Evolutionary conservation across 2,329 filamentous ascomycete genomes (phyloP).

Genomic region (Xylaria sp.): DNA sequence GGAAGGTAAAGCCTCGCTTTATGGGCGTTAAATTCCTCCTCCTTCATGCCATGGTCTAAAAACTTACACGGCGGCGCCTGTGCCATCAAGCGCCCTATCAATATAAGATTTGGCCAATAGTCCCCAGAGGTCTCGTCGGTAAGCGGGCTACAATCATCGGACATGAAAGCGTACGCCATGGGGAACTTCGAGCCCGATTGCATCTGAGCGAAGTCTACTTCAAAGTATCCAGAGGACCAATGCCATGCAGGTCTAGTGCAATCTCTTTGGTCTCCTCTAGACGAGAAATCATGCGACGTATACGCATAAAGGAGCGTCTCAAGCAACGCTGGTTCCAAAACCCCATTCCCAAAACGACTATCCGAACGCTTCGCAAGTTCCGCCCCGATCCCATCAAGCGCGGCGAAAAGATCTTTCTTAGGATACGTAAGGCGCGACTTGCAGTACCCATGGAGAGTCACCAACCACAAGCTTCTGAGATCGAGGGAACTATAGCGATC

Average conservation of each 20-base stretch:
- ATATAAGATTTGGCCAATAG: conserved; percentile 1
- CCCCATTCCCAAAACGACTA: background rate
- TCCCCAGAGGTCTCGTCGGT: background rate
- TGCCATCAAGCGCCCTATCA: conserved; percentile 5
- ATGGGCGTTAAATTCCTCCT: background rate
- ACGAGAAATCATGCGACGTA: too few relatives aligned
- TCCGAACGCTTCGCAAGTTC: background rate
- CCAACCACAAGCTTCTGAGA: background rate
- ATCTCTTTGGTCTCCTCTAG: background rate
- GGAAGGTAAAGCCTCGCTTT: background rate
- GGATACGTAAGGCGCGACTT: background rate
- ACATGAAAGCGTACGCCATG: conserved; percentile 15
- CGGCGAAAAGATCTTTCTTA: conserved; percentile 1
- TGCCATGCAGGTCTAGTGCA: conserved; percentile 13
- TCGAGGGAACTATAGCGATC: too few relatives aligned
- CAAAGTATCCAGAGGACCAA: background rate
- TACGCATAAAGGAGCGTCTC: background rate
- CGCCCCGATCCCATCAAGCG: conserved; percentile 3
- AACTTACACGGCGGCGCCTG: background rate
- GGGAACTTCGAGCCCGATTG: too few relatives aligned
- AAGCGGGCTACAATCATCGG: background rate
- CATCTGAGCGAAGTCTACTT: too few relatives aligned
- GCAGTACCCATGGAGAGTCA: background rate
- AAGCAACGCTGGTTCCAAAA: background rate
- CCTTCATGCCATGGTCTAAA: background rate